Percentiles rank a stretch among this genome's conserved stretches.
phyloP scores from a whole-genome alignment of 352 stramenopile species.

The Pythium sp. region DNA sequence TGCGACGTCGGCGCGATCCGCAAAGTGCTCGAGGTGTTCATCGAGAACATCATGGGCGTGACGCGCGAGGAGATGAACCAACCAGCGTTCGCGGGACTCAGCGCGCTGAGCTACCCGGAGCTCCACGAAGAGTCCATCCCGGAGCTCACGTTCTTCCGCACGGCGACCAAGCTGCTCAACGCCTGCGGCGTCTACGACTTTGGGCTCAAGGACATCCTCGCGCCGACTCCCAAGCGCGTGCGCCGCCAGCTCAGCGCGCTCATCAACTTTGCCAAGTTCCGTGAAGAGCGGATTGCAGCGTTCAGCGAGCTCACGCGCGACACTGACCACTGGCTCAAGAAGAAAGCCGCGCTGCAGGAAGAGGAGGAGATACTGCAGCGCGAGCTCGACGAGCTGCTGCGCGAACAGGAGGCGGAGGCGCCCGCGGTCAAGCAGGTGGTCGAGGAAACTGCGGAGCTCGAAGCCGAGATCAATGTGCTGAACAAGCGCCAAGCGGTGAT shows the following conservation, averaged over 20 bases:
- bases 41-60: slow-evolving; percentile 89
- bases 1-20: slow-evolving; percentile 72
- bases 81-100: slow-evolving; percentile 82
- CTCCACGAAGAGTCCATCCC: slow-evolving; percentile 93
- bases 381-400: slow-evolving; percentile 58
- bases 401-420: slow-evolving; percentile 50
- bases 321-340: slow-evolving; percentile 53
- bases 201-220: slow-evolving; percentile 88
- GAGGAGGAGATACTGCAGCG: slow-evolving; percentile 58
- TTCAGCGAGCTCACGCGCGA: slow-evolving; percentile 84
- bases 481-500: slow-evolving; percentile 90
- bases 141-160: slow-evolving; percentile 92
- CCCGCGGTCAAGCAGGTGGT: slow-evolving; percentile 65
- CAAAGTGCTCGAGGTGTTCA: slow-evolving; percentile 88
- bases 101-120: slow-evolving; percentile 85
- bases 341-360: slow-evolving; percentile 50
- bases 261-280: slow-evolving; percentile 98
- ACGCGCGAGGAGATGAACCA: slow-evolving; percentile 90
- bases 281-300: slow-evolving; percentile 88
- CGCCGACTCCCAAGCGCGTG: slow-evolving; percentile 88
- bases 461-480: slow-evolving; percentile 87
- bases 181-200: slow-evolving; percentile 95
- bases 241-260: slow-evolving; percentile 92
- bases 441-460: slow-evolving; percentile 77
- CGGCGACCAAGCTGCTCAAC: slow-evolving; percentile 86